These are phyloP conservation scores for Plasmodium yoelii DNA, from an alignment of 169 alveolate species.

Conservation along the genomic window DNA sequence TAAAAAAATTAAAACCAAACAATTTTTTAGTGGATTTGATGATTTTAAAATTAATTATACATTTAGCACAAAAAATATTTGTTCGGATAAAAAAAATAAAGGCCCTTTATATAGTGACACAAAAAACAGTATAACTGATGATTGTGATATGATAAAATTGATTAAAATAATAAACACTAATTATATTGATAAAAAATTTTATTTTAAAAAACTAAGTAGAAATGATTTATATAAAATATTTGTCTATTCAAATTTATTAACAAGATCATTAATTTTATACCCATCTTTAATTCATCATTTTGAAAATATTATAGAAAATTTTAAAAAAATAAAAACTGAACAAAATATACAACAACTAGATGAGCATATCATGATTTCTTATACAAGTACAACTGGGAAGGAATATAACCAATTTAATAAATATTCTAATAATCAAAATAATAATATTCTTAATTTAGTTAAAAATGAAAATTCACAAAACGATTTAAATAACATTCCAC, in stretches of 20 bases:
- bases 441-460: neutral
- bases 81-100: conserved; percentile 3
- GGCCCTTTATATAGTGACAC: neutral
- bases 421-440: neutral
- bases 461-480: conserved; percentile 12
- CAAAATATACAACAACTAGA: conserved; percentile 2
- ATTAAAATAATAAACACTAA: conserved; percentile 52
- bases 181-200: conserved; percentile 35
- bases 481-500: neutral
- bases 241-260: conserved; percentile 67
- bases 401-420: conserved; percentile 4
- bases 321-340: conserved; percentile 67
- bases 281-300: conserved; percentile 59
- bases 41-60: conserved; percentile 73
- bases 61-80: conserved; percentile 14
- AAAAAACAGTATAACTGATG: neutral
- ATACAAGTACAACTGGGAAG: neutral
- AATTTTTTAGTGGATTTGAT: conserved; percentile 46
- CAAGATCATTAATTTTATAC: conserved; percentile 59
- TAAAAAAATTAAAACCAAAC: conserved; percentile 3
- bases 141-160: conserved; percentile 46
- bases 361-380: conserved; percentile 37
- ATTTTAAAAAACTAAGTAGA: conserved; percentile 57
- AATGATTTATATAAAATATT: conserved; percentile 59
- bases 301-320: conserved; percentile 54